phyloP scores from a whole-genome alignment of 805 yeast genomes.

The Maudiozyma barnettii region DNA sequence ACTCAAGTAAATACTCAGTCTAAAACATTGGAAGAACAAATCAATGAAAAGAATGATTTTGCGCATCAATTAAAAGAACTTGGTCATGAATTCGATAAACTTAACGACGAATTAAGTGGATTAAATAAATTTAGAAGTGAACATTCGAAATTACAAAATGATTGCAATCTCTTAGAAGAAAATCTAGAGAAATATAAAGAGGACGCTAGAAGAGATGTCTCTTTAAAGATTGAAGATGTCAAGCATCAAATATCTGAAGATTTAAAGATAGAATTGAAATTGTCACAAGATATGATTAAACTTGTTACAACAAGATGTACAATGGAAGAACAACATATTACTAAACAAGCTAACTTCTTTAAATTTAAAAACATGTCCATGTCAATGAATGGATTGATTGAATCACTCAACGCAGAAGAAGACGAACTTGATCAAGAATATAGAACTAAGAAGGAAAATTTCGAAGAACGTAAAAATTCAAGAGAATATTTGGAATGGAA shows the following conservation, averaged over 20 bases:
- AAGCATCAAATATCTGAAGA: slow-evolving; percentile 22
- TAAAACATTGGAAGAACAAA: slow-evolving; percentile 7
- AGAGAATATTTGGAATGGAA: slow-evolving; percentile 21
- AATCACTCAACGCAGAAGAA: slow-evolving; percentile 25
- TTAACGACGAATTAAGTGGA: slow-evolving; percentile 7
- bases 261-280: slow-evolving; percentile 16
- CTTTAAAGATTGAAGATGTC: slow-evolving; percentile 30
- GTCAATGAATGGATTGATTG: slow-evolving; percentile 26
- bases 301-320: slow-evolving; percentile 20
- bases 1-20: slow-evolving; percentile 7
- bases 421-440: slow-evolving; percentile 18
- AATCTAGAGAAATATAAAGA: slow-evolving; percentile 28
- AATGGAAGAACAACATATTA: slow-evolving; percentile 18
- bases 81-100: slow-evolving; percentile 10
- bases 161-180: slow-evolving; percentile 23
- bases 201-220: slow-evolving; percentile 36
- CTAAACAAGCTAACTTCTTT: slow-evolving; percentile 24
- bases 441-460: slow-evolving; percentile 23
- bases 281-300: slow-evolving; percentile 15
- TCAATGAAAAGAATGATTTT: slow-evolving; percentile 8
- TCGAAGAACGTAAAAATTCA: slow-evolving; percentile 21
- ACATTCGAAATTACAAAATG: slow-evolving; percentile 18
- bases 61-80: slow-evolving; percentile 6
- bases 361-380: slow-evolving; percentile 34
- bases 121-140: slow-evolving; percentile 16